Evolutionary conservation across 2,329 filamentous ascomycete genomes (phyloP), one percentile per base, ranked within the genome.

Genomic region (Calonectria hongkongensis): DNA sequence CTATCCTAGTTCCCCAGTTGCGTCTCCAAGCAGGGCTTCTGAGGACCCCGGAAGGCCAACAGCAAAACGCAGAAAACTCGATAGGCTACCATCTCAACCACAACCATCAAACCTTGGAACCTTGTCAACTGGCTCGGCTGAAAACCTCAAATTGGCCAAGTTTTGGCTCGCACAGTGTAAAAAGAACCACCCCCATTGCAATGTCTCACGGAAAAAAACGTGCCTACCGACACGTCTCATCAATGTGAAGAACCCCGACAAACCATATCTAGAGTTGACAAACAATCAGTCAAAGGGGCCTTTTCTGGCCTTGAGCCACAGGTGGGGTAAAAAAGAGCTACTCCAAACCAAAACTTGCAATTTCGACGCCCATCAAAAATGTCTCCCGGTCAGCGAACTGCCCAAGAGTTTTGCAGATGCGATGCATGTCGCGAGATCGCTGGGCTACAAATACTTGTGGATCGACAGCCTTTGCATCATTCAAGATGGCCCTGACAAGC

Each of bases 401-500:
- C 72, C 72, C 10, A 47, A 56, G 30, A 74, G 69, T 1, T 70
- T 72, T 56, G 62, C 51, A 36, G 60, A 74, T 15, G 62, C 72
- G 1, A 68, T 74, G 7, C 28, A 60, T 9, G 66, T 66, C 27
- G 36, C 66, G 8, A 9, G 71, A 68, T 66, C 10, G 2, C 58
- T 73, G 1, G 30, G 51, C 5, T 74, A 70, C 47, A 73, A 60
- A 7, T 70, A 73, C 25, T 33, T 72, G 2, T 71, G 69, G 69
- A 64, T 67, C 25, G 69, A 71, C 13, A 64, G 45, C 1, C 45
- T 71, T 6, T 71, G 69, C 54, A 71, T 71, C 36, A 71, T 63
- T 7, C 78, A 68, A 84, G 30, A 68, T 36, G 36, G 68, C 64
- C 16, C 39, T 0, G 28, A 68, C 2, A 74, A 77, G n/a, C 45